phyloP scores from a whole-genome alignment of 768 basidiomycete species.

The Lactarius hatsudake region DNA sequence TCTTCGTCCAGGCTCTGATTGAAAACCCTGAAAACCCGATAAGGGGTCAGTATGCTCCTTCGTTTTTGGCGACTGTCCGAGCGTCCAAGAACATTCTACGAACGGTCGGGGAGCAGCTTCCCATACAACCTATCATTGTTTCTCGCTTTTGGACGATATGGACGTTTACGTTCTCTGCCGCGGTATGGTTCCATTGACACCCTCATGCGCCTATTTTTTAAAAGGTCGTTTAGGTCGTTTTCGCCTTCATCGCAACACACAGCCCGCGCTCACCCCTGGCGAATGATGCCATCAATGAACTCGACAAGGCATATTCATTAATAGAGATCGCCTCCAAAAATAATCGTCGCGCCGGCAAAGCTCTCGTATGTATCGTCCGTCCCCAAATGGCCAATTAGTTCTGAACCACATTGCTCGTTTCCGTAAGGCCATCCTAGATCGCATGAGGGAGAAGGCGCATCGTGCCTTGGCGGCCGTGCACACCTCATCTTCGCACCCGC shows the following conservation, averaged over 20 bases:
- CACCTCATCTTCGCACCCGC: slow-evolving; percentile 33
- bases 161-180: slow-evolving; percentile 54
- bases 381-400: background rate
- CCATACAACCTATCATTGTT: slow-evolving; percentile 44
- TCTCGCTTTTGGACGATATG: slow-evolving; percentile 58
- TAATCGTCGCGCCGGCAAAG: slow-evolving; percentile 62
- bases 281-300: slow-evolving; percentile 60
- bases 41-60: slow-evolving; percentile 46
- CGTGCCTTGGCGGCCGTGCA: slow-evolving; percentile 45
- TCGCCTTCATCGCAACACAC: slow-evolving; percentile 75
- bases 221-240: slow-evolving; percentile 53
- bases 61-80: slow-evolving; percentile 51
- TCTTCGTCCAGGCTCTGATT: slow-evolving; percentile 55
- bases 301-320: slow-evolving; percentile 65
- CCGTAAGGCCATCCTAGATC: slow-evolving; percentile 54
- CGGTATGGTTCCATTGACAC: slow-evolving; percentile 47
- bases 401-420: background rate
- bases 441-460: slow-evolving; percentile 66
- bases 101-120: slow-evolving; percentile 42
- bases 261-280: slow-evolving; percentile 70
- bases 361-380: slow-evolving; percentile 46
- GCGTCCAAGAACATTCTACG: slow-evolving; percentile 48
- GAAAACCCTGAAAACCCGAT: slow-evolving; percentile 48
- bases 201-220: slow-evolving; percentile 30
- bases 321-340: slow-evolving; percentile 59